Evolutionary conservation across 1,284 basidiomycete species (phyloP), one percentile per base, ranked within the genome.

Genomic region (Ganoderma sinense): DNA sequence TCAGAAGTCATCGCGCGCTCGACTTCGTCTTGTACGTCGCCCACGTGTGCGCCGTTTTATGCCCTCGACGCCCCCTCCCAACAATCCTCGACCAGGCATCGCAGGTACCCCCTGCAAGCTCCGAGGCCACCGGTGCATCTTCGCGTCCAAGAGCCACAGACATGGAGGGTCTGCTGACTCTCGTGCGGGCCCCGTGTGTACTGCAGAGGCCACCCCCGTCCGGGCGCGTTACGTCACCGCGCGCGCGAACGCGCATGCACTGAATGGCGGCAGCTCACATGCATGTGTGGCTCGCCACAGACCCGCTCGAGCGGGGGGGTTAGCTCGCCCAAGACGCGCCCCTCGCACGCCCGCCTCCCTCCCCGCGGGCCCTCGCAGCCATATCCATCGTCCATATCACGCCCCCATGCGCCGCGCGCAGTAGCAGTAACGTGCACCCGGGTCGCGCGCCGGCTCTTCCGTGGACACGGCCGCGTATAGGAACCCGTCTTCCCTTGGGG

Each of bases 221-320:
- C 61, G 67, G 23, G 64, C 18, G 20, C 60, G 59, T 73, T 73
- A 73, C 71, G 71, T 73, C 71, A 73, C 70, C 20, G 40, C 20
- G 62, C 65, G 65, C 58, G 16, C 60, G 65, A 65, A 69, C 62
- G 53, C 64, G 65, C 33, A 36, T 63, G 64, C 56, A 64, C 20
- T 70, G 58, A 65, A 70, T 70, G 43, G 62, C 60, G 36, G 7
- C 45, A 26, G 61, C 65, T 68, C 64, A 70, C 62, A 68, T 62
- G 66, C 64, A 43, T 69, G 62, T 53, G 67, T 67, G 29, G 53
- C n/a, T 23, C 20, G 20, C 56, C 31, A 23, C 56, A 13, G 8
- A 7, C 39, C 40, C 51, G 59, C 55, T 43, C n/a, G 23, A n/a
- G 8, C 69, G 43, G 36, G 20, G 56, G 56, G n/a, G 4, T 59